Percentiles rank a stretch among this genome's conserved stretches.
Conservation (phyloP, 176 grass and related monocot genomes). For the Poa annua region DNA sequence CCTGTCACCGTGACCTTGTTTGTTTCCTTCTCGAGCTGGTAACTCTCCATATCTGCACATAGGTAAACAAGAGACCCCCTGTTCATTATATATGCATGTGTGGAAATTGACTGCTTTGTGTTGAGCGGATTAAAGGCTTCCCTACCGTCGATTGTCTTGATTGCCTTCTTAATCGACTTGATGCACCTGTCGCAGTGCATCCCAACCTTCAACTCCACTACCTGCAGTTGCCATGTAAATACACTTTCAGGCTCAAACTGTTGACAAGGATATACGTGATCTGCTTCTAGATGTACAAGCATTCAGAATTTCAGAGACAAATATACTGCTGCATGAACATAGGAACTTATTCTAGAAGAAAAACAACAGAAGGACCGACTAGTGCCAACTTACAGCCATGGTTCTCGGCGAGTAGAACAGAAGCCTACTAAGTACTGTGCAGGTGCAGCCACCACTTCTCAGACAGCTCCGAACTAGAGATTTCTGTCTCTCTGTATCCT, state of each 20-base stretch:
- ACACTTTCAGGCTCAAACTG: constrained; percentile 24
- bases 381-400: constrained; percentile 69
- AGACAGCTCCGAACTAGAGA: constrained; percentile 30
- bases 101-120: not conserved
- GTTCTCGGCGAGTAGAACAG: constrained; percentile 21
- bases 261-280: not conserved
- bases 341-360: too few relatives aligned
- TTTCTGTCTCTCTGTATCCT: constrained; percentile 14
- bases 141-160: constrained; percentile 83
- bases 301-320: not conserved
- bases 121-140: not conserved
- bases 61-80: constrained; percentile 11
- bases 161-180: constrained; percentile 94
- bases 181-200: constrained; percentile 96
- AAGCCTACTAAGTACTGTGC: constrained; percentile 10
- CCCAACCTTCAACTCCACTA: constrained; percentile 88
- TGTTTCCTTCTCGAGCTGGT: constrained; percentile 66
- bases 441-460: constrained; percentile 24
- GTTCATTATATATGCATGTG: not conserved
- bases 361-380: not conserved
- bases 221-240: constrained; percentile 46
- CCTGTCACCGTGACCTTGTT: constrained; percentile 97
- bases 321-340: not conserved
- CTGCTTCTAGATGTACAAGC: not conserved
- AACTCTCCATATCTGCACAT: constrained; percentile 83